Evolutionary conservation across 331 rosid species (phyloP).

Genomic region (Arachis monticola): DNA sequence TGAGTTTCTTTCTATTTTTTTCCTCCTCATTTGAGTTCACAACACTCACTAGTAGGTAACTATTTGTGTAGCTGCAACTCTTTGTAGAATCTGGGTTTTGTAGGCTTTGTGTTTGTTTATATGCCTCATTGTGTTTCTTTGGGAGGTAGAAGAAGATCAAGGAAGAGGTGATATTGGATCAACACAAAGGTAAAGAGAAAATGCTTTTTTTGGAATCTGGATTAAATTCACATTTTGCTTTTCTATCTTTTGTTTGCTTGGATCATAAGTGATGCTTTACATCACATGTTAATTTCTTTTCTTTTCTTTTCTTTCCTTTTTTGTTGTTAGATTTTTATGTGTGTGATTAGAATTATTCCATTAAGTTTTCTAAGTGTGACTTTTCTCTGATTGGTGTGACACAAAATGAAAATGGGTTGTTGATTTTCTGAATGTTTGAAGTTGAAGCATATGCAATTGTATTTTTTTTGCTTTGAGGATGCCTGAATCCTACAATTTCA

Average conservation of each 20-base stretch:
- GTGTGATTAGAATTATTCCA: conserved; percentile 41
- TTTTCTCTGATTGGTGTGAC: conserved; percentile 29
- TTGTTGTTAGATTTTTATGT: conserved; percentile 38
- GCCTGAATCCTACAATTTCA: conserved; percentile 22
- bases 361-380: conserved; percentile 37
- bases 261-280: conserved; percentile 75
- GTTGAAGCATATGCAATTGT: neutral
- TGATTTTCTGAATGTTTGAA: conserved; percentile 39
- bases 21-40: conserved; percentile 63
- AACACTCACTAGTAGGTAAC: conserved; percentile 46
- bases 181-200: conserved; percentile 53
- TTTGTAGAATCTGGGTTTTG: conserved; percentile 53
- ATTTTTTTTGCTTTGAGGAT: conserved; percentile 17
- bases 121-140: conserved; percentile 55
- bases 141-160: conserved; percentile 60
- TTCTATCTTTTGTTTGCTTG: conserved; percentile 62
- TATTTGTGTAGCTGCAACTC: conserved; percentile 32
- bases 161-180: conserved; percentile 64
- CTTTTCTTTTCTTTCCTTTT: conserved; percentile 16
- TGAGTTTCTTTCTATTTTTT: conserved; percentile 17
- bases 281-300: neutral
- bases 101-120: conserved; percentile 49
- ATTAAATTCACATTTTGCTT: conserved; percentile 49
- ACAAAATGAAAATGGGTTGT: conserved; percentile 30
- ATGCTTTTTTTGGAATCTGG: conserved; percentile 48